A percentile compares a stretch with the other conserved stretches of the same genome.
These are phyloP conservation scores for Puccinia horiana DNA, from an alignment of 1,284 basidiomycete species.

Conservation along the genomic window DNA sequence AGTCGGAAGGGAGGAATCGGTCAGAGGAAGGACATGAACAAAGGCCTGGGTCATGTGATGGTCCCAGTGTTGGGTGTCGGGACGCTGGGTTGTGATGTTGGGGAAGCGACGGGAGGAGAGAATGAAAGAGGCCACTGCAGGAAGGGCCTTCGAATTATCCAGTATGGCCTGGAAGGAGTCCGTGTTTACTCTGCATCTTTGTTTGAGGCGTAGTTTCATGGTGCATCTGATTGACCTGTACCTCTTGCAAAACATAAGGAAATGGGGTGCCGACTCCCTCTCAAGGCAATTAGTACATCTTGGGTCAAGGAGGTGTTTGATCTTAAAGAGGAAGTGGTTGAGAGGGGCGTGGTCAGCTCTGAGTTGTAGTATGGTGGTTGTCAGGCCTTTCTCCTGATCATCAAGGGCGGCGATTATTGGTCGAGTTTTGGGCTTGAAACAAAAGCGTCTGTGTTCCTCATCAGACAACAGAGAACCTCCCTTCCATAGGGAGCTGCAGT, in stretches of 20 bases:
- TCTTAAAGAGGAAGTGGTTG: conserved; percentile 8
- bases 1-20: no score
- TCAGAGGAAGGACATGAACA: no score
- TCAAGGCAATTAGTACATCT: background rate
- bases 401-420: background rate
- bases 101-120: background rate
- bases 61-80: background rate
- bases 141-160: conserved; percentile 7
- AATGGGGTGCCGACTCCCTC: background rate
- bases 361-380: conserved; percentile 6
- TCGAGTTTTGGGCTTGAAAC: background rate
- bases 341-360: conserved; percentile 10
- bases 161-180: background rate
- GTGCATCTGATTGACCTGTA: background rate
- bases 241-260: background rate
- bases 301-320: background rate
- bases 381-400: background rate
- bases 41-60: background rate
- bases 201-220: background rate
- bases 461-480: background rate
- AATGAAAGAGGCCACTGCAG: background rate
- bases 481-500: background rate
- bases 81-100: background rate
- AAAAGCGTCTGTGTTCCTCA: background rate
- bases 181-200: background rate